Evolutionary conservation across 768 basidiomycete species (phyloP), one percentile per base, ranked within the genome.

Genomic region (Crepidotus variabilis): DNA sequence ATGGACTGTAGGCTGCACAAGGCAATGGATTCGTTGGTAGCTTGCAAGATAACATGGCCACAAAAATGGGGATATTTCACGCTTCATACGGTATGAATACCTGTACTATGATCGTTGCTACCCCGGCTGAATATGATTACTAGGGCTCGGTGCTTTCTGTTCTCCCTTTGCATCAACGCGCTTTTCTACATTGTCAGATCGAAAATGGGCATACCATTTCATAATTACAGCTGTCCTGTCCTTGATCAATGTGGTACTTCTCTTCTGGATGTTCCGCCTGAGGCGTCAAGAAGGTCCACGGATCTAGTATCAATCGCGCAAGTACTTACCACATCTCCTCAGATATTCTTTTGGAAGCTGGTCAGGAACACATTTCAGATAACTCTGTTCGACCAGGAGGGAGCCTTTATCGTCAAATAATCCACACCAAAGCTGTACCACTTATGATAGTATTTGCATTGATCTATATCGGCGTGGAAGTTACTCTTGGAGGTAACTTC

Each of bases 81-180:
- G 86, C 82, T 3, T 71, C 80, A 2, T 90, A 88, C 60, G 87
- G 87, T 77, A 55, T 16, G 61, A 8, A 28, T 51, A 6, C 23
- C 10, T 20, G 47, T 16, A n/a, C 32, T 14, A 6, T 23, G 36
- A 20, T 16, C 47, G 34, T 47, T 34, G 36, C 13, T 16, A 8
- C 46, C 51, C 9, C 8, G 54, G 28, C n/a, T 50, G 49, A 6
- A 14, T 14, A 18, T n/a, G 20, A 14, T 24, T 6, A 14, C 3
- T 28, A 88, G 87, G 87, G 18, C 71, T 78, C 0, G 88, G 88
- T 2, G 88, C 87, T 1, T 69, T 89, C 5, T 72, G 72, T 7
- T 68, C 91, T 0, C 92, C 93, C 1, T 77, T 94, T 22, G 82
- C 87, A 0, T 79, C 92, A 0, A 94, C 93, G 0, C 87, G 90